Percentiles rank a stretch among this genome's conserved stretches.
phyloP scores from a whole-genome alignment of 2,329 filamentous ascomycete genomes.

The Claviceps monticola region DNA sequence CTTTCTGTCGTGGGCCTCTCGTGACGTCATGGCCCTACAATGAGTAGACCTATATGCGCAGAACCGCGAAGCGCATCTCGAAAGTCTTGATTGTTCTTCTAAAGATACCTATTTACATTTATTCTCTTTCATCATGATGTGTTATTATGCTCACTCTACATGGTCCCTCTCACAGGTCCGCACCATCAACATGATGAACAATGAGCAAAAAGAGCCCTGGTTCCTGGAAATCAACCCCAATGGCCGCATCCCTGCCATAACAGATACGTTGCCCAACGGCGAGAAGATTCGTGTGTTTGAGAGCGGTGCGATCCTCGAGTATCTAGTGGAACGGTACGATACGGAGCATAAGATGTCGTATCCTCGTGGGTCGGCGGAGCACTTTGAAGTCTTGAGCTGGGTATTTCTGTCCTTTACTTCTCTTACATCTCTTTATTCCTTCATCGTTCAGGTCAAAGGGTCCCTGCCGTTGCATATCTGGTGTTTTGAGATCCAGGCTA shows the following conservation, averaged over 20 bases:
- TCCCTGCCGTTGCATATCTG: too few relatives aligned
- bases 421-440: neutral
- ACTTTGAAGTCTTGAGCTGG: constrained; percentile 73
- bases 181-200: constrained; percentile 56
- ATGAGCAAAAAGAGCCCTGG: constrained; percentile 74
- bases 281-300: constrained; percentile 67
- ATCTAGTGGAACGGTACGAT: constrained; percentile 72
- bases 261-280: constrained; percentile 64
- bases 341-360: constrained; percentile 71
- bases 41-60: too few relatives aligned
- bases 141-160: neutral
- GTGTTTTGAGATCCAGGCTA: too few relatives aligned
- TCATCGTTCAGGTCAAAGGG: too few relatives aligned
- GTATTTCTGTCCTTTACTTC: constrained; percentile 19
- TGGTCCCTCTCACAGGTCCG: constrained; percentile 26
- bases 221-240: constrained; percentile 89
- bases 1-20: neutral
- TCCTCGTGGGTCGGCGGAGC: constrained; percentile 55
- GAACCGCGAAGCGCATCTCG: too few relatives aligned
- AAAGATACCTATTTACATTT: neutral
- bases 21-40: too few relatives aligned
- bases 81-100: neutral
- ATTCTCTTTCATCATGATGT: too few relatives aligned
- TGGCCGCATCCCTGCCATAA: constrained; percentile 77
- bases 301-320: constrained; percentile 71